These are phyloP conservation scores for Ilyonectria mors-panacis DNA, from an alignment of 2,329 filamentous ascomycete genomes.

Conservation along the genomic window DNA sequence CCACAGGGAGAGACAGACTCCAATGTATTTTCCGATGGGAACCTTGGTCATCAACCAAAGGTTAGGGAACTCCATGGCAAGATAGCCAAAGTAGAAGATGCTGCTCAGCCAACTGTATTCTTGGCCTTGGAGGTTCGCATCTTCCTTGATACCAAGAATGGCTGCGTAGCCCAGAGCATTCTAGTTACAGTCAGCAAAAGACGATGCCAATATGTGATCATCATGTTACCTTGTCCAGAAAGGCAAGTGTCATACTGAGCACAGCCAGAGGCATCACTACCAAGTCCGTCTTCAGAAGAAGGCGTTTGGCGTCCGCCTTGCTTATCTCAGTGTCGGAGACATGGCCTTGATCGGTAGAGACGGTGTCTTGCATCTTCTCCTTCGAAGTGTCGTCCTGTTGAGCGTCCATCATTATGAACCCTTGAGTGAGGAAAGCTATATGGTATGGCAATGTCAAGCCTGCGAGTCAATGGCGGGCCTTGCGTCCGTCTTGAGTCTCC, in stretches of 20 bases:
- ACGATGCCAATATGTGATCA: no score
- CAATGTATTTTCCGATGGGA: constrained; percentile 51
- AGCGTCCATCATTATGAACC: neutral
- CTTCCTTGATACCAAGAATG: constrained; percentile 41
- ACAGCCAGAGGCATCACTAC: constrained; percentile 35
- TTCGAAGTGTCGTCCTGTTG: neutral
- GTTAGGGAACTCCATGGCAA: constrained; percentile 57
- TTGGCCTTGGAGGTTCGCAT: constrained; percentile 49
- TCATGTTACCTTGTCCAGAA: constrained; percentile 30
- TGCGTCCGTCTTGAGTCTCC: neutral
- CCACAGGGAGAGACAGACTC: constrained; percentile 50
- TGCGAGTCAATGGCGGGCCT: neutral
- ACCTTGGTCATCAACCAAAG: constrained; percentile 51
- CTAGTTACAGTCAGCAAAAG: neutral
- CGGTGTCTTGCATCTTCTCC: neutral
- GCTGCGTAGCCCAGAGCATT: constrained; percentile 34
- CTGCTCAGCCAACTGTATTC: constrained; percentile 76
- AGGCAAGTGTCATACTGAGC: constrained; percentile 35
- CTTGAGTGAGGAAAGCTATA: neutral
- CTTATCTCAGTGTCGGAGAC: constrained; percentile 8
- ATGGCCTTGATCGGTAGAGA: neutral
- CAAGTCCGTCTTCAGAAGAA: constrained; percentile 34
- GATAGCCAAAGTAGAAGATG: constrained; percentile 65
- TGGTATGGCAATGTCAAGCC: neutral
- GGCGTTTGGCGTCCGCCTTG: constrained; percentile 26